Evolutionary conservation across 345 rosid species (phyloP).

Genomic region (Toxicodendron radicans): DNA sequence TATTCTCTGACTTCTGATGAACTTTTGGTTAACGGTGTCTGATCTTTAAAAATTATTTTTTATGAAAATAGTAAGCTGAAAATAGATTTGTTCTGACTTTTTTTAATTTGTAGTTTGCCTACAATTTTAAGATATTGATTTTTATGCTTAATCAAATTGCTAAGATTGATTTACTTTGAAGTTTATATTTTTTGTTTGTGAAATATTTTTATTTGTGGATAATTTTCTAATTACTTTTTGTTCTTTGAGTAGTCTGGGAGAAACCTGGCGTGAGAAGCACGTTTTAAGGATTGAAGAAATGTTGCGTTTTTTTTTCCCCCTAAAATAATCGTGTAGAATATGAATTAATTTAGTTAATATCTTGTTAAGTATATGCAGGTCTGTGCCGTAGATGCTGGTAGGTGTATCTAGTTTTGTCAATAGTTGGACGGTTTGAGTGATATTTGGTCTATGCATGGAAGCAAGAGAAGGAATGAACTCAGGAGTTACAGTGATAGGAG

Average conservation of each 20-base stretch:
- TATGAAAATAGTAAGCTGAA: background rate
- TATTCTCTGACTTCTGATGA: background rate
- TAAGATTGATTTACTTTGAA: background rate
- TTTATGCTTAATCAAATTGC: constrained; percentile 12
- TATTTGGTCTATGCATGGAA: constrained; percentile 45
- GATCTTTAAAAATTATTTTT: constrained; percentile 5
- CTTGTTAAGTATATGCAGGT: constrained; percentile 16
- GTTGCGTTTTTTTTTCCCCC: background rate
- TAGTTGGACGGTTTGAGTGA: constrained; percentile 13
- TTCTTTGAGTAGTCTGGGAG: background rate
- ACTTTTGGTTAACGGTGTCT: background rate
- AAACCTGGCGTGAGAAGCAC: constrained; percentile 11
- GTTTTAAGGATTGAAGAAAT: constrained; percentile 7
- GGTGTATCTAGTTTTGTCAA: constrained; percentile 19
- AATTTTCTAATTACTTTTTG: background rate
- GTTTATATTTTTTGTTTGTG: background rate
- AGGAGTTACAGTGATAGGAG: constrained; percentile 73
- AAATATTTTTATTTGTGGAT: background rate
- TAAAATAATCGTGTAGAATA: background rate
- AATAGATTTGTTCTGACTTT: background rate
- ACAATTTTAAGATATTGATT: background rate
- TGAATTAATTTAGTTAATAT: no score
- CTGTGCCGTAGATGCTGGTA: constrained; percentile 30
- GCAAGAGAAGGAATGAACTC: constrained; percentile 53
- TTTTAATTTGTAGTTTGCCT: background rate